phyloP scores from a whole-genome alignment of 257 asterid species.

The Euphrasia confusa region DNA sequence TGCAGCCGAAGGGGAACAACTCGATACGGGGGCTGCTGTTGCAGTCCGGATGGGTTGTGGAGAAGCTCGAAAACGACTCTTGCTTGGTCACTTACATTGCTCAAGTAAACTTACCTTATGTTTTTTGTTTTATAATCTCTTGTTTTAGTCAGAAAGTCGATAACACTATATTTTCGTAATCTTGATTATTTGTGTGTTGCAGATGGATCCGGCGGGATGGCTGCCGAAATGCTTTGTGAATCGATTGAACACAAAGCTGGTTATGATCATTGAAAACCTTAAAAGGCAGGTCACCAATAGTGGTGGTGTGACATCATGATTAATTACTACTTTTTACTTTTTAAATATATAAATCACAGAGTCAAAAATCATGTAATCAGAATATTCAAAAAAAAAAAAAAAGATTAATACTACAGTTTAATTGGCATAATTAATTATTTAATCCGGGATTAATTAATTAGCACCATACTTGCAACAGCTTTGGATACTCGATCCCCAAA shows the following conservation, averaged over 20 bases:
- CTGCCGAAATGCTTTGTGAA: constrained; percentile 87
- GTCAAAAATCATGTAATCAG: neutral
- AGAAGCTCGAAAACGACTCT: constrained; percentile 72
- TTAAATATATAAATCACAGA: neutral
- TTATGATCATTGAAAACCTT: constrained; percentile 90
- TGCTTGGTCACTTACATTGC: constrained; percentile 91
- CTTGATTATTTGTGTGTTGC: no score
- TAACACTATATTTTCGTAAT: no score
- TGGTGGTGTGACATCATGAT: constrained; percentile 30
- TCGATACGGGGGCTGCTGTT: constrained; percentile 70
- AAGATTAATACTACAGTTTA: constrained; percentile 5
- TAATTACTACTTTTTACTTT: constrained; percentile 19
- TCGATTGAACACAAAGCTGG: constrained; percentile 74
- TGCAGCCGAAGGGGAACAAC: constrained; percentile 73
- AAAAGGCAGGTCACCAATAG: constrained; percentile 67
- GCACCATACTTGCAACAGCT: constrained; percentile 1
- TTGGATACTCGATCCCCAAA: constrained; percentile 6
- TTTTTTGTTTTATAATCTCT: no score
- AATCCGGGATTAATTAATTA: neutral
- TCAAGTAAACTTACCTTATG: no score
- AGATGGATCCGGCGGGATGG: constrained; percentile 99
- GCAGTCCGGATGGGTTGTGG: constrained; percentile 97
- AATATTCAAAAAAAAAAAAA: no score
- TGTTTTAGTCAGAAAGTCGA: no score
- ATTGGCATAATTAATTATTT: constrained; percentile 8